A percentile compares a stretch with the other conserved stretches of the same genome.
These are phyloP conservation scores for Trichoderma simmonsii DNA, from an alignment of 2,329 filamentous ascomycete genomes.

Conservation along the genomic window DNA sequence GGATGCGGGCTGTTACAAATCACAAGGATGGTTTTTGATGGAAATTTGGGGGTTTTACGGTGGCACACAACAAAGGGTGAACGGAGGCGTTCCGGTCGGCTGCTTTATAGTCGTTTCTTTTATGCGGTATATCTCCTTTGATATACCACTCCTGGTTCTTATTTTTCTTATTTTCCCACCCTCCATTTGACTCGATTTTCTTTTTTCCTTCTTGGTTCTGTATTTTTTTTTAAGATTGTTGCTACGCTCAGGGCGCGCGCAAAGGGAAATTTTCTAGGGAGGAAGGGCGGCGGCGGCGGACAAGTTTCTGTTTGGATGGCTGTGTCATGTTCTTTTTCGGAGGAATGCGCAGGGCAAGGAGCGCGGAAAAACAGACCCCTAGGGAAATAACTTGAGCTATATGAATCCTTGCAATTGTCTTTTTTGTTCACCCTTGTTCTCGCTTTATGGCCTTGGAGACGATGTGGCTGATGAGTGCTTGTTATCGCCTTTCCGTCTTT, in stretches of 20 bases:
- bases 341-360: slow-evolving; percentile 3
- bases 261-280: slow-evolving; percentile 8
- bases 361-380: slow-evolving; percentile 2
- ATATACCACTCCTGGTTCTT: neutral
- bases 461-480: neutral
- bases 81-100: slow-evolving; percentile 25
- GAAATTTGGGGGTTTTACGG: slow-evolving; percentile 19
- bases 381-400: slow-evolving; percentile 12
- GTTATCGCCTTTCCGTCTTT: neutral
- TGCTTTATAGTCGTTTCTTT: slow-evolving; percentile 23
- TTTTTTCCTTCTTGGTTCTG: neutral
- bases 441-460: neutral
- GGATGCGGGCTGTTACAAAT: slow-evolving; percentile 18
- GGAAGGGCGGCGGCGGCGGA: slow-evolving; percentile 3
- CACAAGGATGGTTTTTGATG: slow-evolving; percentile 23
- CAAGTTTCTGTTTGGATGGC: slow-evolving; percentile 2
- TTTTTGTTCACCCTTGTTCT: neutral
- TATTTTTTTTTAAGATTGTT: slow-evolving; percentile 16
- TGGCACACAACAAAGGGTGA: slow-evolving; percentile 14
- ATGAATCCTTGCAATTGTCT: slow-evolving; percentile 7
- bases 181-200: slow-evolving; percentile 6
- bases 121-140: neutral
- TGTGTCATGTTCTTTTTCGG: neutral
- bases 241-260: slow-evolving; percentile 16
- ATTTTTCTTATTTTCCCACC: slow-evolving; percentile 17